Base-by-base conservation (phyloP, 2,329 filamentous ascomycete species). In the Seiridium unicorne region DNA sequence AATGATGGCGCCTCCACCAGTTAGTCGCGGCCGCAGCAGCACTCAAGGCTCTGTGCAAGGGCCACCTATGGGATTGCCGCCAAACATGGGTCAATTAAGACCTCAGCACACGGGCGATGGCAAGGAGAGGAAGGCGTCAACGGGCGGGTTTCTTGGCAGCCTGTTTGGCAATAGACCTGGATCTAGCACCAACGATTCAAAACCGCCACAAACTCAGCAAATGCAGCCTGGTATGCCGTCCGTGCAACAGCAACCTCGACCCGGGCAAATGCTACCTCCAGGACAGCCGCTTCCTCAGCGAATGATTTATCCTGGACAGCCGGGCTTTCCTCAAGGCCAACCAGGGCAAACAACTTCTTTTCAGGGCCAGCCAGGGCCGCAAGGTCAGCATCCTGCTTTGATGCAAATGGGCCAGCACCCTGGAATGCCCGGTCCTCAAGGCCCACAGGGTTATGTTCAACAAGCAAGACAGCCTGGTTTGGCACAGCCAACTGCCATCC, bases 131-230 rank as follows among this genome's bases (percentile, higher is more conserved):
- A 72, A 68, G 63, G 58, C 67, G 11, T 63, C 66, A 26, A 62
- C 49, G 9, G 62, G 62, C 1, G 63, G 65, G 8, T 71, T 72
- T 34, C 47, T 72, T 7, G 68, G 70, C 18, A 65, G 68, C 3
- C 68, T 73, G 10, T 49, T 64, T 44, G 60, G 58, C 36, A 66
- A 66, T 42, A 69, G 69, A 32, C 69, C 68, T 55, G 64, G 64
- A 47, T 62, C 63, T 11, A 70, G 69, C 53, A 48, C 64, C 4
- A 64, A 68, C 18, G 70, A 72, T n/a, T 44, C 59, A 9, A 70
- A 63, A 54, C 35, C 62, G 44, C n/a, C 13, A 35, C 59, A 57
- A 31, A 46, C 42, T 18, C 54, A 60, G 35, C 54, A 60, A 36
- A 35, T 44, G 26, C 49, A 34, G n/a, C 18, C 18, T 26, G 18